A percentile compares a stretch with the other conserved stretches of the same genome.
These are phyloP conservation scores for Trametes gibbosa DNA, from an alignment of 768 basidiomycete species.

Conservation along the genomic window DNA sequence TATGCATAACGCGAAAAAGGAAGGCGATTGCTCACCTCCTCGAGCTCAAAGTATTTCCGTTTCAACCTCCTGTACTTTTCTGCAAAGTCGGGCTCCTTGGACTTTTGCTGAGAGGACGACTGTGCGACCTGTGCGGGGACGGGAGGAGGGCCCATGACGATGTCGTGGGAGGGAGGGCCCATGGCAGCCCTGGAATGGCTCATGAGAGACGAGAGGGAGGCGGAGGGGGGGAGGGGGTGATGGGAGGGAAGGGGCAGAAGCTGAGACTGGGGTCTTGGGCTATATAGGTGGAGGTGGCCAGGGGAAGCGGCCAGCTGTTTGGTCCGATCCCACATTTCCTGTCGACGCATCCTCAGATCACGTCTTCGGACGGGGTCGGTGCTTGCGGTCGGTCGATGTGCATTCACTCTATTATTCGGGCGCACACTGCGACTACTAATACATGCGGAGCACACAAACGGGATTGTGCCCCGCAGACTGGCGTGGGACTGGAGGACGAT, in stretches of 20 bases:
- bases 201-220: slow-evolving; percentile 16
- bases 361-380: neutral
- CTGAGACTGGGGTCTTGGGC: slow-evolving; percentile 15
- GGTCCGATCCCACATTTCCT: slow-evolving; percentile 27
- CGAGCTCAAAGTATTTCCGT: slow-evolving; percentile 61
- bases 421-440: neutral
- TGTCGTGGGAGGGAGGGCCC: slow-evolving; percentile 40
- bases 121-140: slow-evolving; percentile 35
- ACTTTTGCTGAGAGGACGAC: slow-evolving; percentile 27
- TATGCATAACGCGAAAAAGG: neutral
- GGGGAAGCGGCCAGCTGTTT: slow-evolving; percentile 26
- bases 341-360: slow-evolving; percentile 16
- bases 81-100: slow-evolving; percentile 41
- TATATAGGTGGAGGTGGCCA: slow-evolving; percentile 23
- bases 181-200: slow-evolving; percentile 28
- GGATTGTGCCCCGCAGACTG: neutral
- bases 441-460: neutral
- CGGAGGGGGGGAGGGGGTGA: slow-evolving; percentile 18
- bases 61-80: slow-evolving; percentile 71
- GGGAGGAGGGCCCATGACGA: slow-evolving; percentile 51
- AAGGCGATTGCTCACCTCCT: slow-evolving; percentile 47
- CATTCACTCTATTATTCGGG: no score
- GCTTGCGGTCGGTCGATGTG: neutral
- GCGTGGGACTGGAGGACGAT: neutral
- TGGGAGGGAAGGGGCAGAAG: slow-evolving; percentile 9